Evolutionary conservation across 2,329 filamentous ascomycete genomes (phyloP).

Genomic region (Aureobasidium subglaciale): DNA sequence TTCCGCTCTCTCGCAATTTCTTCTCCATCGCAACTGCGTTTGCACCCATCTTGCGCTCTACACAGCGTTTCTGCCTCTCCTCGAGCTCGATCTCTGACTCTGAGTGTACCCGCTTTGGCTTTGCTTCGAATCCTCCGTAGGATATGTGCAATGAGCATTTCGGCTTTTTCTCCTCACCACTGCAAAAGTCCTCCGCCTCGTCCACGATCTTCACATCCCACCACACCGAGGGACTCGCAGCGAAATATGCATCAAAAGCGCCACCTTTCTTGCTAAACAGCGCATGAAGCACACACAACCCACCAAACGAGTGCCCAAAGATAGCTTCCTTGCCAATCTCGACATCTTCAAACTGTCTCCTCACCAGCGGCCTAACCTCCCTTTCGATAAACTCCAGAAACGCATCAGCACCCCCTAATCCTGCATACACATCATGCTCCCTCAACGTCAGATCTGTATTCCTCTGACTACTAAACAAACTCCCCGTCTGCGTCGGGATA

Average conservation of each 20-base stretch:
- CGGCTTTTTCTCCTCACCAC: no score
- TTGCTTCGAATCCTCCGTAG: not conserved
- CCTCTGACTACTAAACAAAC: not conserved
- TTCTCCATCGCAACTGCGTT: not conserved
- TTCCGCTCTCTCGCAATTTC: not conserved
- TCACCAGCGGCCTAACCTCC: not conserved
- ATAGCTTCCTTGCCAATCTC: not conserved
- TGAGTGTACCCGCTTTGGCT: not conserved
- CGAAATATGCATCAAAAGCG: not conserved
- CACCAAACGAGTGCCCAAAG: not conserved
- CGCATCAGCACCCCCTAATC: not conserved
- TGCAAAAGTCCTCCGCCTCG: not conserved
- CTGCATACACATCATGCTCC: not conserved
- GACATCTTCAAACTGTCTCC: not conserved
- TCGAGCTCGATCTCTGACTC: not conserved
- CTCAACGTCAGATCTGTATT: not conserved
- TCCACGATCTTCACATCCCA: not conserved
- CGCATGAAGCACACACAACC: not conserved
- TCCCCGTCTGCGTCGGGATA: not conserved
- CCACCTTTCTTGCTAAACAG: not conserved
- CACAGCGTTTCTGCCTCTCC: not conserved
- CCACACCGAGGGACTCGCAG: not conserved
- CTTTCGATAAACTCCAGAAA: not conserved
- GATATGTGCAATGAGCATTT: not conserved
- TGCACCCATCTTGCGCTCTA: not conserved